phyloP scores from a whole-genome alignment of 163 green algal species.

The Picocystis sp. region DNA sequence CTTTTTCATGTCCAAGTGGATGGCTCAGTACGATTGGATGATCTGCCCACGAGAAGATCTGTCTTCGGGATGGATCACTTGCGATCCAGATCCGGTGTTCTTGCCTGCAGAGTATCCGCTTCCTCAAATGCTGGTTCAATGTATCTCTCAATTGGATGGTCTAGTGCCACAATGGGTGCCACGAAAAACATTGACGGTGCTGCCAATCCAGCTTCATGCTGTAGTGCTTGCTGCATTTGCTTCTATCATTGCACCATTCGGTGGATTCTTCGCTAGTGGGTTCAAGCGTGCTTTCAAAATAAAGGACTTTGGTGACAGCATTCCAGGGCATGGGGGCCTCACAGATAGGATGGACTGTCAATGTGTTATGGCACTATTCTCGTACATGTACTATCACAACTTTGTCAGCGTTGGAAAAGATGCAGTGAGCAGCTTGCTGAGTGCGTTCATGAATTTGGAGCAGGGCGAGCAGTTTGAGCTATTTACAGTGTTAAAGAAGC shows the following conservation, averaged over 20 bases:
- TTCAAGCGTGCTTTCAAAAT: slow-evolving; percentile 98
- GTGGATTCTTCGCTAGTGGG: slow-evolving; percentile 94
- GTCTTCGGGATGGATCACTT: slow-evolving; percentile 2
- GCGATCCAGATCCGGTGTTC: not conserved
- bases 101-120: slow-evolving; percentile 5
- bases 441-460: too few species aligned
- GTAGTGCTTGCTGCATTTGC: slow-evolving; percentile 76
- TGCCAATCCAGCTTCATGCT: slow-evolving; percentile 45
- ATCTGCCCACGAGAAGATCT: slow-evolving; percentile 59
- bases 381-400: slow-evolving; percentile 71
- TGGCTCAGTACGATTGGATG: slow-evolving; percentile 73
- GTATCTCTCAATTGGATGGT: too few species aligned
- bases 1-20: slow-evolving; percentile 35
- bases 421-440: too few species aligned
- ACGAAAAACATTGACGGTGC: not conserved
- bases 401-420: slow-evolving; percentile 31
- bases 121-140: not conserved
- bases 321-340: slow-evolving; percentile 93
- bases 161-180: too few species aligned
- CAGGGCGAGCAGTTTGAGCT: too few species aligned
- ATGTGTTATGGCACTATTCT: slow-evolving; percentile 73
- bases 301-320: slow-evolving; percentile 96
- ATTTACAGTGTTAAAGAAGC: too few species aligned
- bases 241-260: slow-evolving; percentile 90
- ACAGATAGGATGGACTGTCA: slow-evolving; percentile 39